These are phyloP conservation scores for Cyanodermella asteris DNA, from an alignment of 2,329 filamentous ascomycete genomes.

Conservation along the genomic window DNA sequence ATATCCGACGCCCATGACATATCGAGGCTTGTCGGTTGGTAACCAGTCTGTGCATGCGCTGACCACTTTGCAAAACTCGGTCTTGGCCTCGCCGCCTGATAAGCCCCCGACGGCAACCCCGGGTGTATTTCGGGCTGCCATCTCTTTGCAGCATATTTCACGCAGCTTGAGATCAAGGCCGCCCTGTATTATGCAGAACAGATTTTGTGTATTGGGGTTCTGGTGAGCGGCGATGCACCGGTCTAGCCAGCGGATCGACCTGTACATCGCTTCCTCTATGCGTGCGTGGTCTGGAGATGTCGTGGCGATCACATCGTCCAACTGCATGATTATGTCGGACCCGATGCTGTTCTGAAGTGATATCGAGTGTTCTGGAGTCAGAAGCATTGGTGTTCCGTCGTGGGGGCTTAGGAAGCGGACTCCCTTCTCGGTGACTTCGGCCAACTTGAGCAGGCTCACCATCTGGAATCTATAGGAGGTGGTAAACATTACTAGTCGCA, in stretches of 20 bases:
- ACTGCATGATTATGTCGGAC: slow-evolving; percentile 98
- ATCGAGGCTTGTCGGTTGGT: slow-evolving; percentile 82
- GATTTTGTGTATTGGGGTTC: slow-evolving; percentile 62
- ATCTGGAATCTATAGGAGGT: slow-evolving; percentile 61
- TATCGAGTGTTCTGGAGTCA: slow-evolving; percentile 95
- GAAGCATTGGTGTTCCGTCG: slow-evolving; percentile 83
- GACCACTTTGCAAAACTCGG: slow-evolving; percentile 79
- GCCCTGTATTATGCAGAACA: slow-evolving; percentile 98
- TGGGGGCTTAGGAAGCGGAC: slow-evolving; percentile 93
- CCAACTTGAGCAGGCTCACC: slow-evolving; percentile 86
- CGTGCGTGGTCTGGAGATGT: slow-evolving; percentile 74
- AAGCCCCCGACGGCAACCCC: slow-evolving; percentile 92
- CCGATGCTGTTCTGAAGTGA: slow-evolving; percentile 90
- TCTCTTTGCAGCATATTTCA: slow-evolving; percentile 59
- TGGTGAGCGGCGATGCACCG: slow-evolving; percentile 79
- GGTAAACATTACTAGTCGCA: slow-evolving; percentile 2
- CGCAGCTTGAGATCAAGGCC: slow-evolving; percentile 77
- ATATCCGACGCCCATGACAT: slow-evolving; percentile 98
- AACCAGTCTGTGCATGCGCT: slow-evolving; percentile 64
- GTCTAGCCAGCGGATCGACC: slow-evolving; percentile 88
- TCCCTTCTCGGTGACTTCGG: slow-evolving; percentile 84
- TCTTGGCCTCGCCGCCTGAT: slow-evolving; percentile 85
- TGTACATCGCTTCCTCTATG: slow-evolving; percentile 87
- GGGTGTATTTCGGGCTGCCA: slow-evolving; percentile 78
- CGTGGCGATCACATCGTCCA: slow-evolving; percentile 92